Evolutionary conservation across 208 protist genomes (phyloP).

Genomic region (Trypanosoma avium): DNA sequence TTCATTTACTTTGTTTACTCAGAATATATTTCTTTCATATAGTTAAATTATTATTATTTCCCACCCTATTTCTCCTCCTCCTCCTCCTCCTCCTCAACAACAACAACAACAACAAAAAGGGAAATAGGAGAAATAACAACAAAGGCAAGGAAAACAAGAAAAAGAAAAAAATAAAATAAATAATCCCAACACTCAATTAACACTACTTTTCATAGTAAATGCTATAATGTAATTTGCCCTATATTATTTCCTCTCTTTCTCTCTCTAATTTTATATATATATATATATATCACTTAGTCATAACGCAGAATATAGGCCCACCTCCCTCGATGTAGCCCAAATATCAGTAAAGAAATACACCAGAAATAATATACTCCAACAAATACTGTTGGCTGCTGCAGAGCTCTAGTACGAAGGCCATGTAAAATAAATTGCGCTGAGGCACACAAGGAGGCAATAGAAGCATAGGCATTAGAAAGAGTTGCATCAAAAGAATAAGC

Average conservation of each 20-base stretch:
- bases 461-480: constrained; percentile 57
- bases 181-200: no score
- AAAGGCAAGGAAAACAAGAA: no score
- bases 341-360: constrained; percentile 52
- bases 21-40: no score
- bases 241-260: background rate
- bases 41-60: no score
- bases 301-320: constrained; percentile 65
- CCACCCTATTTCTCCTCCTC: no score
- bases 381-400: constrained; percentile 34
- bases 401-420: constrained; percentile 49
- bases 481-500: constrained; percentile 56
- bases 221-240: no score
- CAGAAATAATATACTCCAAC: constrained; percentile 49
- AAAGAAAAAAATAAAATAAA: no score
- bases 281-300: constrained; percentile 45
- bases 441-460: constrained; percentile 48
- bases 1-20: no score
- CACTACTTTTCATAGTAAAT: no score
- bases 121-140: no score
- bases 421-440: constrained; percentile 68
- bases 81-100: no score
- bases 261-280: background rate
- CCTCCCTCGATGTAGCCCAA: constrained; percentile 44
- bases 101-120: no score